Evolutionary conservation across 1,284 basidiomycete species (phyloP), one percentile per base, ranked within the genome.

Genomic region (Boletus smithii): DNA sequence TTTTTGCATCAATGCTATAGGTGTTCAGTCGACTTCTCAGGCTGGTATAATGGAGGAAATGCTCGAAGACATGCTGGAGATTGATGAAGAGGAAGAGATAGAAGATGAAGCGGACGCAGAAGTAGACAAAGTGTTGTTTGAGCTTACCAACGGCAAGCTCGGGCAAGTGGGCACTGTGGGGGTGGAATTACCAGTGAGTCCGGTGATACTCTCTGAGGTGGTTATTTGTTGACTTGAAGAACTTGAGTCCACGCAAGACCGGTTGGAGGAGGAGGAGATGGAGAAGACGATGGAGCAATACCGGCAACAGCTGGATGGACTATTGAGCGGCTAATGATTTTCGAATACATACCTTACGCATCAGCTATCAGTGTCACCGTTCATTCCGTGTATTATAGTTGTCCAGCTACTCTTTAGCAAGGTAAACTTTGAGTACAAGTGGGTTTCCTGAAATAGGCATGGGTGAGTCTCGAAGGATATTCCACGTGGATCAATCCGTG

Each of bases 81-180:
- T 91, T 66, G 88, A 92, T 8, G 94, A 97, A 52, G 94, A 97
- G 44, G 93, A 95, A 53, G 95, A 95, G 57, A 68, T 99, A 41
- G 93, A 97, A 61, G 94, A 95, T 58, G 97, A 99, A 69, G 97
- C 97, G 0, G 92, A 98, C 61, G 91, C 83, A 17, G 97, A 99
- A 64, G 92, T 99, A 10, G 95, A 99, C 67, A 97, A 95, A 66
- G 91, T 99, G 3, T 68, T 99, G 32, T 97, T 88, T 60, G 92
- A 98, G 53, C 77, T 99, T 50, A 99, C 97, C 6, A 88, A 97
- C 59, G 97, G 95, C 53, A 97, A 97, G 71, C 76, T 97, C 4
- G 94, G 93, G 6, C 81, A 88, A 65, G 88, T 81, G 40, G 89
- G 88, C 7, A 69, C 78, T 23, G 90, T 88, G 41, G 81, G 80